phyloP scores from a whole-genome alignment of 305 asterid genomes.

The Solanum hybrid region DNA sequence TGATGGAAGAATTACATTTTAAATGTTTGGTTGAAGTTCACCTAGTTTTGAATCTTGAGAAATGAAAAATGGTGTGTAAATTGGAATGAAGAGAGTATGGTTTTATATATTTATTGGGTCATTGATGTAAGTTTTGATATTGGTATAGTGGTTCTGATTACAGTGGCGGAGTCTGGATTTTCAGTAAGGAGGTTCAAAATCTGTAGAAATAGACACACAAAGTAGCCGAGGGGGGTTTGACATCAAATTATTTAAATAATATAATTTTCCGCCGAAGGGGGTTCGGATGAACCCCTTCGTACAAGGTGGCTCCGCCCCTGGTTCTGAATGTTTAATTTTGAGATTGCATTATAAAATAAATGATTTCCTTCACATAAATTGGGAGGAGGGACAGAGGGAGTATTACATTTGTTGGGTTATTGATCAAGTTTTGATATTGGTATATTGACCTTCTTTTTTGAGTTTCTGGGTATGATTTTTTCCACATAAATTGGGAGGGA shows the following conservation, averaged over 20 bases:
- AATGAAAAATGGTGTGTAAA: neutral
- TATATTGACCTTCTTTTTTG: neutral
- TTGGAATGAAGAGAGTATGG: neutral
- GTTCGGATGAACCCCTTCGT: too few species aligned
- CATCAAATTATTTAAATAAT: too few species aligned
- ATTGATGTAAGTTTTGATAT: neutral
- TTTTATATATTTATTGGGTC: neutral
- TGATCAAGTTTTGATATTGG: neutral
- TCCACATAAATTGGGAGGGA: neutral
- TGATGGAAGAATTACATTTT: neutral
- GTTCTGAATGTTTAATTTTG: neutral
- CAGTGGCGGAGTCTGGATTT: too few species aligned
- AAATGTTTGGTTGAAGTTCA: neutral
- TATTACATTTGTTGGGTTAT: neutral
- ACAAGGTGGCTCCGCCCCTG: too few species aligned
- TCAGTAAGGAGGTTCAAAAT: too few species aligned
- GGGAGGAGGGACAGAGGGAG: neutral
- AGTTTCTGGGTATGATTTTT: neutral
- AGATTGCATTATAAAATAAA: neutral
- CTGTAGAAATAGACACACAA: too few species aligned
- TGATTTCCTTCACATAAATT: neutral
- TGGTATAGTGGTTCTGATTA: neutral
- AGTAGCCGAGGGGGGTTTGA: too few species aligned
- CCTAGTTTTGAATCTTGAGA: neutral
- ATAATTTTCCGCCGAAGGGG: too few species aligned